Base-by-base conservation (phyloP, 108 stramenopile genomes). In the Parmales sp. region DNA sequence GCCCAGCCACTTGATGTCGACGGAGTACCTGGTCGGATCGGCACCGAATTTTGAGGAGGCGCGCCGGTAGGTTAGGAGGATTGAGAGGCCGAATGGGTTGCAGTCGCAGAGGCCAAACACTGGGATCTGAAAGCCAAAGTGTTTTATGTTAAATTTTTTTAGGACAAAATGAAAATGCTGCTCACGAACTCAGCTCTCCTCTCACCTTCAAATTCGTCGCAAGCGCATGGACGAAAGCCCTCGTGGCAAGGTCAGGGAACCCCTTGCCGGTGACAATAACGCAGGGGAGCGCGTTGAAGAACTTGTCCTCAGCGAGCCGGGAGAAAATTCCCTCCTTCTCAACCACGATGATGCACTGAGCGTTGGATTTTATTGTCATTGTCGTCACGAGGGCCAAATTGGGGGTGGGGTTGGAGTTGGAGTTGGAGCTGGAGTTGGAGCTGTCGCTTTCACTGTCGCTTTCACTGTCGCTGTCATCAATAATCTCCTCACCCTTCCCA, bases 251-350 rank as follows among this genome's bases (percentile, higher is more conserved):
- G 72, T 94, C 92, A 6, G 97, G 97, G 80, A 92, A 91, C 5
- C 97, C 97, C 66, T 95, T 95, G 44, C 93, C 97, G 16, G 94
- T 95, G 39, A 98, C 87, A 31, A 98, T 72, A 46, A 98, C 93
- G 78, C 95, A 96, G 13, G 94, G 91, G 71, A 81, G 81, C 38
- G 72, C 73, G 68, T 94, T 83, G 77, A 88, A 96, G 71, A 96
- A 88, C 41, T 43, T 60, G 76, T 96, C 95, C 72, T 95, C 89
- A 5, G 88, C 79, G 43, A 98, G 78, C 20, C 97, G 87, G 68
- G 82, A 95, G 80, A 94, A 98, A 16, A 95, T 84, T 9, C 95
- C 97, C 71, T 98, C 97, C 70, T 98, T 98, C 75, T 98, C 97
- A 51, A 98, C 86, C 43, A 98, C 86, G 8, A 98, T 74, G 65